phyloP scores from a whole-genome alignment of 805 yeast genomes.

The Yarrowia bubula region DNA sequence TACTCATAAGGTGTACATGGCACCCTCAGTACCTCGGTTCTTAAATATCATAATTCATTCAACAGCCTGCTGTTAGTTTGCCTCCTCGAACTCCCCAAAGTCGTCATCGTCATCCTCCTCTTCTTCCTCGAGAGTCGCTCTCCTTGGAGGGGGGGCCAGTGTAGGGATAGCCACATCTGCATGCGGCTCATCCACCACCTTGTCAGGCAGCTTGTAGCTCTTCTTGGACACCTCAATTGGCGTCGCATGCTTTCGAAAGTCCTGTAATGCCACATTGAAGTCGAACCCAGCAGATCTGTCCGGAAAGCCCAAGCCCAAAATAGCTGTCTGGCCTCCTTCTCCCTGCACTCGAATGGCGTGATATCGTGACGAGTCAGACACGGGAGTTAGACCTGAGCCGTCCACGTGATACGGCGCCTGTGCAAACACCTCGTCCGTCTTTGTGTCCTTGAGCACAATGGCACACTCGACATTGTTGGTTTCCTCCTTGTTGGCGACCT shows the following conservation, averaged over 20 bases:
- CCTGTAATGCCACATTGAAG: constrained; percentile 43
- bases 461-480: constrained; percentile 33
- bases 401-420: constrained; percentile 38
- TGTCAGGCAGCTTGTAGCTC: constrained; percentile 34
- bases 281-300: constrained; percentile 41
- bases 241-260: constrained; percentile 34
- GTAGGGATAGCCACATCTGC: constrained; percentile 29
- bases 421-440: constrained; percentile 41
- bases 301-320: constrained; percentile 45
- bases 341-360: constrained; percentile 42
- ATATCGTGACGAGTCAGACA: constrained; percentile 39
- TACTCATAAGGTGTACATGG: too few species aligned
- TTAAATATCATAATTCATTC: not conserved
- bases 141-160: constrained; percentile 36
- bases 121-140: constrained; percentile 30
- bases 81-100: constrained; percentile 34
- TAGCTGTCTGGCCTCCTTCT: constrained; percentile 40
- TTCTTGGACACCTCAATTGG: constrained; percentile 34
- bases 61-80: not conserved
- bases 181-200: constrained; percentile 28
- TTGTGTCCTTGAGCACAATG: constrained; percentile 37
- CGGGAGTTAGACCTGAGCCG: constrained; percentile 40
- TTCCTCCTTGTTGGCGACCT: constrained; percentile 19
- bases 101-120: constrained; percentile 39
- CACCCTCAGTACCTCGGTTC: too few species aligned